A percentile compares a stretch with the other conserved stretches of the same genome.
Evolutionary conservation across 2,329 filamentous ascomycete genomes (phyloP).

Genomic region (Metarhizium rileyi): DNA sequence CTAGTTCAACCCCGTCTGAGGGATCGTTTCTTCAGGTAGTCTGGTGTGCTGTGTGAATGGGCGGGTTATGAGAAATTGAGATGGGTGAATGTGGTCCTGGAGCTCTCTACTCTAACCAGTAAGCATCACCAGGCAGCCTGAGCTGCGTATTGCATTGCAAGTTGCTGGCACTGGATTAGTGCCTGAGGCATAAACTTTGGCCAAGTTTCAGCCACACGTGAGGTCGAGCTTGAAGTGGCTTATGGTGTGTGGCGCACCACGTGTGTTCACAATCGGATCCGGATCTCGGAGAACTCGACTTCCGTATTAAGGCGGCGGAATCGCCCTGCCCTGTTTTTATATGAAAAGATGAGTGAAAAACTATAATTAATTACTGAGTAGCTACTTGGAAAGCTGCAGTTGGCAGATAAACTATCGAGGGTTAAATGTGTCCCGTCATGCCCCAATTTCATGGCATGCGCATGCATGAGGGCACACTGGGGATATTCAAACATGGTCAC

Average conservation of each 20-base stretch:
- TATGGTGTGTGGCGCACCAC: not conserved
- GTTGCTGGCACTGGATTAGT: slow-evolving; percentile 13
- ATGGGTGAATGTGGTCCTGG: slow-evolving; percentile 14
- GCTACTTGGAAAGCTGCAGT: too few relatives aligned
- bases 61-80: not conserved
- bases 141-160: slow-evolving; percentile 31
- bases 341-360: not conserved
- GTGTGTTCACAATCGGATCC: not conserved
- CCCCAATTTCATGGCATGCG: too few relatives aligned
- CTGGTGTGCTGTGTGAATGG: slow-evolving; percentile 1
- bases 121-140: slow-evolving; percentile 29
- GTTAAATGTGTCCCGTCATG: too few relatives aligned
- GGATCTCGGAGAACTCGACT: not conserved
- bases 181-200: slow-evolving; percentile 20
- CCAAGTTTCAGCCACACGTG: slow-evolving; percentile 11
- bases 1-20: not conserved
- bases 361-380: too few relatives aligned
- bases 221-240: slow-evolving; percentile 1
- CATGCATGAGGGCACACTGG: too few relatives aligned
- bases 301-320: too few relatives aligned
- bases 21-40: not conserved
- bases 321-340: too few relatives aligned
- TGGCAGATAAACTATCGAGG: too few relatives aligned
- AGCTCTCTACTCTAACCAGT: slow-evolving; percentile 18
- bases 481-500: too few relatives aligned